Evolutionary conservation across 441 rosid species (phyloP).

Genomic region (Flueggea neowawraea): DNA sequence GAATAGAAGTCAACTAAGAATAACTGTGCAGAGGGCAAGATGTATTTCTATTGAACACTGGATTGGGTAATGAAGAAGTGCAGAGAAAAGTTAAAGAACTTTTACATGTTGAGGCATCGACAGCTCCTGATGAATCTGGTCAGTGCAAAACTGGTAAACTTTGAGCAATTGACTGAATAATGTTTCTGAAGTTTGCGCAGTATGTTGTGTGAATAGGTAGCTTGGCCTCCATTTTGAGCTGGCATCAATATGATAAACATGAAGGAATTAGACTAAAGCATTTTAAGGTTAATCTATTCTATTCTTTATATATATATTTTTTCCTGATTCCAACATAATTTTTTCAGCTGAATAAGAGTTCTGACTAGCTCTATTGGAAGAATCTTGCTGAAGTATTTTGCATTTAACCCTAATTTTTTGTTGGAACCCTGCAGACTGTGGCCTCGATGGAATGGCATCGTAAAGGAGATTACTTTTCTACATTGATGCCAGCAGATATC

Average conservation of each 20-base stretch:
- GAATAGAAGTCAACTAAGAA: constrained; percentile 12
- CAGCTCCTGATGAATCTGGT: constrained; percentile 49
- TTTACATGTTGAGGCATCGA: constrained; percentile 41
- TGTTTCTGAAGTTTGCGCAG: constrained; percentile 10
- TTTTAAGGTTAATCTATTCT: constrained; percentile 54
- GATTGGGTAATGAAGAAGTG: constrained; percentile 71
- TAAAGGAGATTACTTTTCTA: constrained; percentile 85
- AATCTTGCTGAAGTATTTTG: not conserved
- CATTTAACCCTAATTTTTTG: too few relatives aligned
- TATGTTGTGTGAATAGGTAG: constrained; percentile 26
- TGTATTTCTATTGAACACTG: constrained; percentile 72
- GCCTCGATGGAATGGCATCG: constrained; percentile 85
- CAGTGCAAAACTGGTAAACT: constrained; percentile 13
- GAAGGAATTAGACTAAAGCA: constrained; percentile 73
- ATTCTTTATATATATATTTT: too few relatives aligned
- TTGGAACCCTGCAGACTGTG: constrained; percentile 47
- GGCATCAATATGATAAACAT: constrained; percentile 64
- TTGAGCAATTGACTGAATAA: constrained; percentile 1
- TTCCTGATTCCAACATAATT: not conserved
- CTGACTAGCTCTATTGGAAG: constrained; percentile 5
- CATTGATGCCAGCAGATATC: constrained; percentile 92
- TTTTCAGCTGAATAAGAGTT: not conserved
- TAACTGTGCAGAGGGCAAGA: constrained; percentile 62
- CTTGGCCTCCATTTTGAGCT: constrained; percentile 43
- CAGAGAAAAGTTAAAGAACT: constrained; percentile 56